Evolutionary conservation across 352 stramenopile genomes (phyloP), one percentile per base, ranked within the genome.

Genomic region (Sclerospora graminicola): DNA sequence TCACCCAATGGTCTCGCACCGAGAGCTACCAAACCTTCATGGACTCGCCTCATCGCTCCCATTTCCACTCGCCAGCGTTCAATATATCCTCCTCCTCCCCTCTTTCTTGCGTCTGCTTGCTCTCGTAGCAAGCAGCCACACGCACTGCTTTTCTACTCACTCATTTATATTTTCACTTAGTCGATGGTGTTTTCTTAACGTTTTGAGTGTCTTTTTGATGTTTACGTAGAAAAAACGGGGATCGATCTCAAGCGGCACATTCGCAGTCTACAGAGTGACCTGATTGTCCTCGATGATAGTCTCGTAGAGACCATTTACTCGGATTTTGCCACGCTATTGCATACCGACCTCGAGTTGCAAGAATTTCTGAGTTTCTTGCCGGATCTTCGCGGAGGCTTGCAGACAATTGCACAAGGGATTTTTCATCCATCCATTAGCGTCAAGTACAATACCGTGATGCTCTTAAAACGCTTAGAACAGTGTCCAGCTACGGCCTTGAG

Each of bases 381-480:
- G 8, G 57, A 79, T n/a, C 66, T 83, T 6, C 70, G 78, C 13
- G 82, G 79, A 8, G 82, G 82, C 0, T 68, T 93, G 16, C 77
- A 89, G 45, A 78, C 75, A 1, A 72, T 93, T 41, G 82, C 82
- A 5, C 79, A 91, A 41, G 82, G 82, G 10, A 85, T 93, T 15
- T 93, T 90, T 38, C 82, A 93, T 49, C 48, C 77, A 18, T 89
- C 74, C 1, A 91, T 91, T 46, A 82, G 79, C 27, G 78, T 93
- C 54, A 91, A 93, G 57, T 75, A 91, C 64, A 93, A 93, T 52
- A 91, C 82, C 0, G 79, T 93, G 29, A 56, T 89, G 23, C 54
- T 93, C 28, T 69, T 93, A 13, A 84, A 93, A 61, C 72, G 82
- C n/a, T 65, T 91, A 19, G 82, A 93, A 50, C 66, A 77, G 41